Evolutionary conservation across 1,139 yeast species (phyloP).

Genomic region (Saccharomyces pastorianus): DNA sequence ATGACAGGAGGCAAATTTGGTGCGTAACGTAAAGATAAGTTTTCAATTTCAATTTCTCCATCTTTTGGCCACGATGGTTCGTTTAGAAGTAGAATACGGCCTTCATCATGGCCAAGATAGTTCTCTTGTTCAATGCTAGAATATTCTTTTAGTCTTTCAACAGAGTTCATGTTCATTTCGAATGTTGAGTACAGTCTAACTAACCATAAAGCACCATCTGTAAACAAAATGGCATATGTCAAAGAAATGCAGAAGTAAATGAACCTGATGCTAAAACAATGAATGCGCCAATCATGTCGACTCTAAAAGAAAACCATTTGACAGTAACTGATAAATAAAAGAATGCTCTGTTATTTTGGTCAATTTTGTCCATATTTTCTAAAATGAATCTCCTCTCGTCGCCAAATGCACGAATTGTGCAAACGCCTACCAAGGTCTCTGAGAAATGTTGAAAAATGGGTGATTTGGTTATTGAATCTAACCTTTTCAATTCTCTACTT

Average conservation of each 20-base stretch:
- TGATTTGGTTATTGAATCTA: constrained; percentile 65
- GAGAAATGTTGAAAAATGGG: constrained; percentile 64
- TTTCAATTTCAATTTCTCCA: constrained; percentile 46
- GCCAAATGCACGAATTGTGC: constrained; percentile 54
- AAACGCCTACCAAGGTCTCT: constrained; percentile 60
- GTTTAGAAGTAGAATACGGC: constrained; percentile 39
- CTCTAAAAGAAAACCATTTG: constrained; percentile 62
- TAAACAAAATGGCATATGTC: constrained; percentile 48
- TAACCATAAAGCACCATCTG: constrained; percentile 42
- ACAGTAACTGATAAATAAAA: constrained; percentile 56
- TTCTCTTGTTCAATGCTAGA: constrained; percentile 59
- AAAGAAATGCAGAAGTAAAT: constrained; percentile 49
- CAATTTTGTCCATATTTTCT: constrained; percentile 40
- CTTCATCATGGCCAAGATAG: constrained; percentile 36
- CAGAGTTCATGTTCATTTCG: constrained; percentile 74
- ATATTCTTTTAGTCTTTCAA: constrained; percentile 64
- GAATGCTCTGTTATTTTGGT: constrained; percentile 60
- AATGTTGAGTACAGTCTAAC: constrained; percentile 49
- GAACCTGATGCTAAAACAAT: constrained; percentile 38
- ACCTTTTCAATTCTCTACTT: constrained; percentile 45
- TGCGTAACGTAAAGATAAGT: constrained; percentile 57
- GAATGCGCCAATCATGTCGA: constrained; percentile 43
- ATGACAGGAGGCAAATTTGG: constrained; percentile 59
- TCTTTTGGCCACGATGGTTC: constrained; percentile 42
- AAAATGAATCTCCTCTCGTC: constrained; percentile 41